Evolutionary conservation across 2,329 filamentous ascomycete species (phyloP).

Genomic region (Penicillium sp.): DNA sequence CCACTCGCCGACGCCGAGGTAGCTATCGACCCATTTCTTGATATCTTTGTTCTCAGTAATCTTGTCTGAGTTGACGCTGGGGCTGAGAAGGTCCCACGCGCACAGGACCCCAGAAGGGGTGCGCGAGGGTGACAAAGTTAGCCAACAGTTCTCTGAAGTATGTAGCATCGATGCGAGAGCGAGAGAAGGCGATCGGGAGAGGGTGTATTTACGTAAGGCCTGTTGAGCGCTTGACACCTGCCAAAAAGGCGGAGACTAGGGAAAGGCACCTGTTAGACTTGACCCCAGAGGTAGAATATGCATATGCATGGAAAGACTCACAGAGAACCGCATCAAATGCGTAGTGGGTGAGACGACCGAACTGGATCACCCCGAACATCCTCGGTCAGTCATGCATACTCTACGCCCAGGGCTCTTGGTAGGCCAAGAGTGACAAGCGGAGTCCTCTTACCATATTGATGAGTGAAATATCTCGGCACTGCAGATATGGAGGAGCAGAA

Average conservation of each 20-base stretch:
- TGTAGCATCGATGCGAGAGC: neutral
- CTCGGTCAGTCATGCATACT: slow-evolving; percentile 8
- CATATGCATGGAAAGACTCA: slow-evolving; percentile 10
- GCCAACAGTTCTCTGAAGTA: slow-evolving; percentile 10
- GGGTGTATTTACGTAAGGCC: slow-evolving; percentile 81
- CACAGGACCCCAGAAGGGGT: slow-evolving; percentile 28
- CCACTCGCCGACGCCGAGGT: slow-evolving; percentile 92
- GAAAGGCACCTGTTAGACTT: slow-evolving; percentile 7
- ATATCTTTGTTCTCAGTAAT: slow-evolving; percentile 79
- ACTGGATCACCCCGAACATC: slow-evolving; percentile 10
- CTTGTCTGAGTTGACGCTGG: slow-evolving; percentile 83
- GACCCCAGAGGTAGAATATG: neutral
- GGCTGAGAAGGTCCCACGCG: slow-evolving; percentile 37
- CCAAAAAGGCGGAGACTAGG: slow-evolving; percentile 91
- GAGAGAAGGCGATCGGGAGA: slow-evolving; percentile 16
- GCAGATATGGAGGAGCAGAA: neutral
- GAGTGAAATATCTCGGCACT: neutral
- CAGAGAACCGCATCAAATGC: slow-evolving; percentile 28
- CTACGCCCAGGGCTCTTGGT: neutral
- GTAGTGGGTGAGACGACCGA: slow-evolving; percentile 29
- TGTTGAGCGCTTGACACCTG: slow-evolving; percentile 94
- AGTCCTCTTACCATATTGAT: slow-evolving; percentile 19
- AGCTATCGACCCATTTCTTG: slow-evolving; percentile 86
- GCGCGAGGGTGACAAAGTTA: slow-evolving; percentile 31
- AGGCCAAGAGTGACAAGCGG: neutral